Conservation (phyloP, 192 early-diverging fungal species). For the Gamsiella multidivaricata region DNA sequence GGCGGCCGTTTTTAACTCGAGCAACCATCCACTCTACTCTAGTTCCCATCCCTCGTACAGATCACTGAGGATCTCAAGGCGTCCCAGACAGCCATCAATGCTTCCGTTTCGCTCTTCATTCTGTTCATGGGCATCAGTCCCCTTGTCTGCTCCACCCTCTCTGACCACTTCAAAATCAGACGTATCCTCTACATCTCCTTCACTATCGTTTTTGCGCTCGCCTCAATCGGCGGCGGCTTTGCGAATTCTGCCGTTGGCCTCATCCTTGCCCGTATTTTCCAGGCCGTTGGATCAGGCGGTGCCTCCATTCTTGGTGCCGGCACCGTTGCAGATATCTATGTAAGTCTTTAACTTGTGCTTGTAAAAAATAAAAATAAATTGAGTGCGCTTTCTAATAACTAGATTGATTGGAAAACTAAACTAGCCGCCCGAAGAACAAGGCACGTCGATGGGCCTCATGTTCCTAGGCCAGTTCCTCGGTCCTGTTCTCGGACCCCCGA, state of each 20-base stretch:
- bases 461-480: conserved; percentile 51
- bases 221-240: conserved; percentile 57
- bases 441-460: conserved; percentile 51
- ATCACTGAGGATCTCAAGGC: conserved; percentile 56
- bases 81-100: conserved; percentile 46
- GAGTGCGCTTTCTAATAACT: no score
- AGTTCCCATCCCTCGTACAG: conserved; percentile 51
- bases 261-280: conserved; percentile 57
- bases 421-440: conserved; percentile 47
- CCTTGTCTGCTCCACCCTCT: conserved; percentile 57
- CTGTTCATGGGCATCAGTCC: conserved; percentile 65
- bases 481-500: conserved; percentile 50
- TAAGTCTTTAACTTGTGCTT: conserved; percentile 11
- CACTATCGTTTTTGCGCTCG: conserved; percentile 53
- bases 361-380: not conserved
- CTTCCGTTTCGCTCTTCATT: conserved; percentile 59
- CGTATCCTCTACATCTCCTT: conserved; percentile 56
- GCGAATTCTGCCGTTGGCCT: conserved; percentile 44
- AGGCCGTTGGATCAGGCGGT: conserved; percentile 58
- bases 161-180: conserved; percentile 57
- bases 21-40: no score
- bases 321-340: conserved; percentile 55
- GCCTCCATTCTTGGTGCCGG: conserved; percentile 60
- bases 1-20: not conserved
- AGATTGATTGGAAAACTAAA: not conserved